Evolutionary conservation across 192 early-diverging fungal genomes (phyloP), one percentile per base, ranked within the genome.

Genomic region (Entomortierella lignicola): DNA sequence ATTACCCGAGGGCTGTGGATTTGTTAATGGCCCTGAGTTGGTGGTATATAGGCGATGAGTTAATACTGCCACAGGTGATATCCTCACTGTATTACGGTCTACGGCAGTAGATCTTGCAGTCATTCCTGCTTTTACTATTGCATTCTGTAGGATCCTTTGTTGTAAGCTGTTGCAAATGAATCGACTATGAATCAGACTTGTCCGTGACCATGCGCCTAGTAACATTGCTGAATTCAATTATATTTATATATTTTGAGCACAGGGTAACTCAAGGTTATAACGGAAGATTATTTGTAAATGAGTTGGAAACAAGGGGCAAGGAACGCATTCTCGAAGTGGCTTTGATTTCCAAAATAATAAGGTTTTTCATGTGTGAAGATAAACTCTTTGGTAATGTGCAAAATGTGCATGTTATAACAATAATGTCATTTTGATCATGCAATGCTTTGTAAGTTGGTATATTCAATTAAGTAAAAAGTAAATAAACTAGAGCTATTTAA

Each of bases 31-130:
- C 3, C 39, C 66, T 2, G 42, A 29, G 17, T 20, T 30, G 34
- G 55, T 59, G 27, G 43, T 58, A 58, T 68, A 68, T 51, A 37
- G 56, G 21, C 66, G 55, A 15, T 15, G 52, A 17, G 4, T 10
- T 13, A 32, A 20, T 43, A 52, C 7, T 39, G 50, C 15, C 31
- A 47, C 44, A 47, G 20, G 12, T 20, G 15, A 47, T 47, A 20
- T 4, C 44, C 2, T 47, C 3, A 15, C 17, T 2, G 44, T 15
- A 11, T 4, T 47, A 20, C 17, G 44, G 20, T 20, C 2, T 47
- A 4, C 17, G 2, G 20, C 4, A 47, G 3, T 15, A 4, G 20
- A n/a, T n/a, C n/a, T 20, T 47, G 17, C 44, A 20, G 60, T 20
- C 32, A 26, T 31, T 32, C 44, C 21, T n/a, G 21, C 29, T 52